These are phyloP conservation scores for Nicotiana knightiana DNA, from an alignment of 257 asterid species.

Conservation along the genomic window DNA sequence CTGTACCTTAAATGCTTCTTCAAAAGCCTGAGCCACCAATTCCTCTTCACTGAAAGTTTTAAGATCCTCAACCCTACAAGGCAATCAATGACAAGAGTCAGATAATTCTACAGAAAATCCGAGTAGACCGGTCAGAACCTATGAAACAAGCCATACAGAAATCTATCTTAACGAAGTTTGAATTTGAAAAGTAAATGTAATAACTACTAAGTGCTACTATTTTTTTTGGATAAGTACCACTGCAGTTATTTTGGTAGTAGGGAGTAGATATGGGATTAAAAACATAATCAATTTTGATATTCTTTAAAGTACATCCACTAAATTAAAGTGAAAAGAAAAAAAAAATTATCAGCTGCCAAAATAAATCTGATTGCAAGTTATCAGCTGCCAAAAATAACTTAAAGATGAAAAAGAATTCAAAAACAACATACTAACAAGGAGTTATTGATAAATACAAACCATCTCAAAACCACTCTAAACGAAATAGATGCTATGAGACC, in stretches of 20 bases:
- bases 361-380: neutral
- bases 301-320: neutral
- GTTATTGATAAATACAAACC: neutral
- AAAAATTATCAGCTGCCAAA: neutral
- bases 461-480: neutral
- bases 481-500: neutral
- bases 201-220: neutral
- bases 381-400: neutral
- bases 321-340: neutral
- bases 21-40: slow-evolving; percentile 62
- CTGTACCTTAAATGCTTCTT: slow-evolving; percentile 68
- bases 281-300: neutral
- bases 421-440: neutral
- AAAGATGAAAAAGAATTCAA: neutral
- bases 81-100: slow-evolving; percentile 12
- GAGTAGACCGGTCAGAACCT: neutral
- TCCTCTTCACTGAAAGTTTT: slow-evolving; percentile 75
- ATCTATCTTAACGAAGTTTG: neutral
- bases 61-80: slow-evolving; percentile 73
- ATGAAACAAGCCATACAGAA: neutral
- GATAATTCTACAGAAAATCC: neutral
- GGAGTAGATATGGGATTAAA: neutral
- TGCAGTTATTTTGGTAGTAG: neutral
- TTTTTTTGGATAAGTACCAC: neutral
- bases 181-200: neutral